Evolutionary conservation across 352 stramenopile species (phyloP).

Genomic region (Blastocystis sp.): DNA sequence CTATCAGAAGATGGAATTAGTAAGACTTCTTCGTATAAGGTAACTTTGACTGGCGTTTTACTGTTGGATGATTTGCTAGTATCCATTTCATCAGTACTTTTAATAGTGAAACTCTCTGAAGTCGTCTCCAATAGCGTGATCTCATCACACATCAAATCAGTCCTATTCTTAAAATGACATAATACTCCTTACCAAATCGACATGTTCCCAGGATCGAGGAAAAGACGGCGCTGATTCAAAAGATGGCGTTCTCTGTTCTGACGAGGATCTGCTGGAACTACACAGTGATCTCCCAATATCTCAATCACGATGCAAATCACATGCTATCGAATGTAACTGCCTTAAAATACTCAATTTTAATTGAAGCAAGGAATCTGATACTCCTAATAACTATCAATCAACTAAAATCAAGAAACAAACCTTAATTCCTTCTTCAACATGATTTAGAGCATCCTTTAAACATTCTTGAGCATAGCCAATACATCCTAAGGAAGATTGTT

Average conservation of each 20-base stretch:
- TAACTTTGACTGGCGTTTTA: too few relatives aligned
- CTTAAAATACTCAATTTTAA: not conserved
- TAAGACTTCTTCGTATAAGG: not conserved
- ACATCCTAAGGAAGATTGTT: not conserved
- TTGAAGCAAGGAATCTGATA: not conserved
- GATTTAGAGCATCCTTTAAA: not conserved
- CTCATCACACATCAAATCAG: conserved; percentile 23
- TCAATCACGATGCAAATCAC: not conserved
- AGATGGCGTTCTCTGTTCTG: not conserved
- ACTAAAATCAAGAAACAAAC: not conserved
- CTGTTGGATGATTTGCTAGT: too few relatives aligned
- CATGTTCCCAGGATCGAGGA: not conserved
- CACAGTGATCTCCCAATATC: not conserved
- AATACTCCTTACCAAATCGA: not conserved
- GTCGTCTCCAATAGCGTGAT: not conserved
- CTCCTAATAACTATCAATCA: not conserved
- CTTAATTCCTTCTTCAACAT: not conserved
- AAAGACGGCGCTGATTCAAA: not conserved
- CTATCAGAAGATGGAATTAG: not conserved
- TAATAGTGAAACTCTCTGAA: not conserved
- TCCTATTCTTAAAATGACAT: not conserved
- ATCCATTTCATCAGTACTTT: too few relatives aligned
- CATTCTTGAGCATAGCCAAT: not conserved
- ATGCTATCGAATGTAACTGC: not conserved
- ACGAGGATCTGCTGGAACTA: not conserved